Conservation (phyloP, 805 yeast species). For the Nakazawaea populi region DNA sequence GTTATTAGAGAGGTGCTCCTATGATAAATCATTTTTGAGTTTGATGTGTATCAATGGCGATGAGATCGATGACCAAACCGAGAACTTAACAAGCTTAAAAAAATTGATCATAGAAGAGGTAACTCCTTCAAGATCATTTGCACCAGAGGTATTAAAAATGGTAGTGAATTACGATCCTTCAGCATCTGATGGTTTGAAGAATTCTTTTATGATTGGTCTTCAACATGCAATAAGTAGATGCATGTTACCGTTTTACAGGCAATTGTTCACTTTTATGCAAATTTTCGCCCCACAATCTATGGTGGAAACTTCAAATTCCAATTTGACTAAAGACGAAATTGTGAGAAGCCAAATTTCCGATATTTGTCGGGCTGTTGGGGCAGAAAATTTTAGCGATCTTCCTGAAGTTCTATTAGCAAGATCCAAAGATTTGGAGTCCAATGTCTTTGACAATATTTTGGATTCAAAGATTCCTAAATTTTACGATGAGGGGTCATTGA, state of each 20-base stretch:
- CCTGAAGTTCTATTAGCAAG: constrained; percentile 11
- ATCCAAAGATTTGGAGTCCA: constrained; percentile 16
- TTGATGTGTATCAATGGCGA: constrained; percentile 5
- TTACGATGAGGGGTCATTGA: constrained; percentile 19
- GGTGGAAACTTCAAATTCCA: constrained; percentile 17
- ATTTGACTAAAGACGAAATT: background rate
- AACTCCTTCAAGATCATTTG: constrained; percentile 16
- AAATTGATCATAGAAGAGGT: constrained; percentile 10
- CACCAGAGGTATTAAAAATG: constrained; percentile 25
- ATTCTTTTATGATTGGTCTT: constrained; percentile 7
- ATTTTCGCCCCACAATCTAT: constrained; percentile 23
- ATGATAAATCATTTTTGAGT: constrained; percentile 1
- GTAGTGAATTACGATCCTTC: constrained; percentile 21
- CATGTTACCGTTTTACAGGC: constrained; percentile 10
- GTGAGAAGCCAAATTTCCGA: background rate
- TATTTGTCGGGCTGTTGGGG: background rate
- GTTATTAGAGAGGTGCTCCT: constrained; percentile 10
- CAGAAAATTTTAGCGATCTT: constrained; percentile 10
- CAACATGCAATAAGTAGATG: background rate
- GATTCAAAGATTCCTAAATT: constrained; percentile 24
- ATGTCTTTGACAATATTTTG: constrained; percentile 20
- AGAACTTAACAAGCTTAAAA: constrained; percentile 1
- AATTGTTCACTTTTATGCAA: constrained; percentile 22
- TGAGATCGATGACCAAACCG: background rate
- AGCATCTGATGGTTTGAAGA: background rate